Conservation (phyloP, 345 rosid genomes). For the Eucalyptus pauciflora region DNA sequence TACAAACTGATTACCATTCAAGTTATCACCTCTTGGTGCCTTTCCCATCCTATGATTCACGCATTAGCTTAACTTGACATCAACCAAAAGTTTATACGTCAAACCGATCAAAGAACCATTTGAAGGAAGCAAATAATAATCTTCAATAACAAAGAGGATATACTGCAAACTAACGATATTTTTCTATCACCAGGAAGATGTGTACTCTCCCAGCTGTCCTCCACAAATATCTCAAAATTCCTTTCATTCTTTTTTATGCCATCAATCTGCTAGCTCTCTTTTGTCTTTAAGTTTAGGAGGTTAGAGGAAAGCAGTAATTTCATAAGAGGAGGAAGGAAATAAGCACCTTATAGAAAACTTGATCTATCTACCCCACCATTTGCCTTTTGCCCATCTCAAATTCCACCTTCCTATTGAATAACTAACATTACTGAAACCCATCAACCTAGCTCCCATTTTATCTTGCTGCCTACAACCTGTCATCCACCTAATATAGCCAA, state of each 20-base stretch:
- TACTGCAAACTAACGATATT: neutral
- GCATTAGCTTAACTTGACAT: neutral
- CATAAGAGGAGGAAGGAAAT: neutral
- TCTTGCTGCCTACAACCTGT: neutral
- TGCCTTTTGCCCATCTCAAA: neutral
- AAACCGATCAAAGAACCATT: neutral
- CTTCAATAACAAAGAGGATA: neutral
- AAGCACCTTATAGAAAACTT: neutral
- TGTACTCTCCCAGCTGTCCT: neutral
- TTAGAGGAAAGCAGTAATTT: neutral
- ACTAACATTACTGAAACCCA: neutral
- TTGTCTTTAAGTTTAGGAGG: neutral
- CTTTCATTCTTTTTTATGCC: neutral
- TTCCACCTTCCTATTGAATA: neutral
- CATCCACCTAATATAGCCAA: neutral
- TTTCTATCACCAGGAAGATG: neutral
- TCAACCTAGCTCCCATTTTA: neutral
- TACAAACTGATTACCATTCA: neutral
- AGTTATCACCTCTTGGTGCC: neutral
- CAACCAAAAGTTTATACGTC: neutral
- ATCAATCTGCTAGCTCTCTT: neutral
- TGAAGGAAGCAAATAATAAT: neutral
- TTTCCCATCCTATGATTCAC: neutral
- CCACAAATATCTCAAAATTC: neutral
- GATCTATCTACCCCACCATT: neutral